Evolutionary conservation across 2,329 filamentous ascomycete species (phyloP).

Genomic region (Biscogniauxia mediterranea): DNA sequence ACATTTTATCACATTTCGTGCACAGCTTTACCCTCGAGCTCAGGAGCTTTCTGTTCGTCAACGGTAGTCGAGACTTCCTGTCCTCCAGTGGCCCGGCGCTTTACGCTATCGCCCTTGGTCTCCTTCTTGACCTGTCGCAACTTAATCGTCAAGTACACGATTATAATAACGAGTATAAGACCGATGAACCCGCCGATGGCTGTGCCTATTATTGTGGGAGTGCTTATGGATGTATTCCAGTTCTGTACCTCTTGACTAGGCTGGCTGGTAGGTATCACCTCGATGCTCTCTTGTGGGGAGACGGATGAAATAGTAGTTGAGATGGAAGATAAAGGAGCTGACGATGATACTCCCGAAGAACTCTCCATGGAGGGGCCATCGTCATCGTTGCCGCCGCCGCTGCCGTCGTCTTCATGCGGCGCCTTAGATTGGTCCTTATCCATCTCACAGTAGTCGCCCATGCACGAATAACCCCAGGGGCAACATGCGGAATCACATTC

Average conservation of each 20-base stretch:
- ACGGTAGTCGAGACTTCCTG: neutral
- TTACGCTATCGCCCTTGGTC: neutral
- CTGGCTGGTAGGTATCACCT: neutral
- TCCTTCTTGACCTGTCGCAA: neutral
- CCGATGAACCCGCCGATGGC: conserved; percentile 1
- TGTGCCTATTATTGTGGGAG: conserved; percentile 1
- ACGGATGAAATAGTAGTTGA: neutral
- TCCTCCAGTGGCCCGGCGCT: neutral
- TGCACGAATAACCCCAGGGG: conserved; percentile 14
- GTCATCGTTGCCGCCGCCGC: neutral
- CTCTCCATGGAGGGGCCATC: neutral
- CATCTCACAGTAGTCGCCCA: neutral
- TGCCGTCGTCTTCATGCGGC: neutral
- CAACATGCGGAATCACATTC: conserved; percentile 8
- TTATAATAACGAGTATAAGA: neutral
- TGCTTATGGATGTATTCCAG: neutral
- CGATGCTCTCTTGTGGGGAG: neutral
- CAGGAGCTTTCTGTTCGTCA: neutral
- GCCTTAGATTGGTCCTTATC: conserved; percentile 8
- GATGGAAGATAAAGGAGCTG: neutral
- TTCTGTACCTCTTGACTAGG: neutral
- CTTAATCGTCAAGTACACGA: neutral
- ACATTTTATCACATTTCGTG: neutral
- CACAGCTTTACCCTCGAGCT: neutral
- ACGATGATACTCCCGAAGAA: no score